phyloP scores from a whole-genome alignment of 1,284 basidiomycete species.

The Phellopilus nigrolimitatus region DNA sequence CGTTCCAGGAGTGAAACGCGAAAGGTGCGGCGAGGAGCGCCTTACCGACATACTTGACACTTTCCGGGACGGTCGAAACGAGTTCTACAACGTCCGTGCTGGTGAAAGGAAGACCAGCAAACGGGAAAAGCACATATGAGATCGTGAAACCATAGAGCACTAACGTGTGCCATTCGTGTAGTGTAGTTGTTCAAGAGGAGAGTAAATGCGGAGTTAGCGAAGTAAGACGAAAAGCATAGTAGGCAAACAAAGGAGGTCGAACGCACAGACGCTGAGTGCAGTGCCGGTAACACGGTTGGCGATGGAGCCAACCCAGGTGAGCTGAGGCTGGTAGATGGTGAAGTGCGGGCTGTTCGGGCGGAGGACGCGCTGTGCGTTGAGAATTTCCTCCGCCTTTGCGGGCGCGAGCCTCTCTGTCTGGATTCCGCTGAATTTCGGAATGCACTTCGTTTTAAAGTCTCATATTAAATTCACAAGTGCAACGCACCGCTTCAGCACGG shows the following conservation, averaged over 20 bases:
- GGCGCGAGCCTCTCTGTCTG: slow-evolving; percentile 63
- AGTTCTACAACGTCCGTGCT: slow-evolving; percentile 75
- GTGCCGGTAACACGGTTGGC: slow-evolving; percentile 82
- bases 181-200: background rate
- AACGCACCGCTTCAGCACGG: slow-evolving; percentile 44
- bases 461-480: slow-evolving; percentile 1
- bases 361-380: slow-evolving; percentile 82
- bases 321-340: slow-evolving; percentile 94
- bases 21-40: slow-evolving; percentile 77
- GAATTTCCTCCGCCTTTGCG: slow-evolving; percentile 55
- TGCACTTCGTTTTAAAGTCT: background rate
- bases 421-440: slow-evolving; percentile 36
- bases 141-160: slow-evolving; percentile 89
- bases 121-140: slow-evolving; percentile 81
- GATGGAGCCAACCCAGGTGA: slow-evolving; percentile 87
- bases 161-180: too few relatives aligned
- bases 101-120: slow-evolving; percentile 59
- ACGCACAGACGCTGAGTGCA: slow-evolving; percentile 74
- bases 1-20: slow-evolving; percentile 89
- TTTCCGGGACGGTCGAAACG: slow-evolving; percentile 64
- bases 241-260: background rate
- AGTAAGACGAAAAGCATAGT: background rate
- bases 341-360: slow-evolving; percentile 92
- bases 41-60: slow-evolving; percentile 74
- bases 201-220: slow-evolving; percentile 9